Evolutionary conservation across 495 filamentous ascomycete genomes (phyloP), one percentile per base, ranked within the genome.

Genomic region (Penicillium ochrochloron): DNA sequence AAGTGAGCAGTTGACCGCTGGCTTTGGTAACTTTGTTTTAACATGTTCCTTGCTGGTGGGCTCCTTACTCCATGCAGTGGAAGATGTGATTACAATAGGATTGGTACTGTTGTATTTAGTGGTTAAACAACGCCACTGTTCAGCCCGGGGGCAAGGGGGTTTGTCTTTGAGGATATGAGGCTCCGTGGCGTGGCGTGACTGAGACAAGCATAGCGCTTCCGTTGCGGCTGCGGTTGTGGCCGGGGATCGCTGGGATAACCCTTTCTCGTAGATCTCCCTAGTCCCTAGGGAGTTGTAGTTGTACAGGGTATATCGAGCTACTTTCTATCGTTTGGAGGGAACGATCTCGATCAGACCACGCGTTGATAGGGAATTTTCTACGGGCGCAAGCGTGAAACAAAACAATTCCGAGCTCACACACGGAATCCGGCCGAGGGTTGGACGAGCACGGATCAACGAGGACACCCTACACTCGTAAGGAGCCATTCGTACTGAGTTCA

Each of bases 101-200:
- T 33, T 33, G 8, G 31, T 33, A 7, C 5, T 21, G 23, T 8
- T 1, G 14, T 23, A 21, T 2, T 12, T 48, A 2, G 42, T 21
- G 8, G 9, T 48, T 23, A 5, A 25, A 25, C 44, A 25, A 25
- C 44, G 44, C 44, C 44, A 48, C 44, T 9, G 37, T 23, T 44
- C n/a, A 19, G 42, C 6, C 44, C 44, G 5, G 44, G 44, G 21
- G 19, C 44, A 48, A 48, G 44, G 44, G 44, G 44, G 44, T n/a
- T 10, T 44, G 0, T 44, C n/a, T 9, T 5, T 9, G 44, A 25
- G 9, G 10, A 25, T 2, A 5, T 48, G 19, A 48, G 44, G 44
- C 44, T 48, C 44, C 19, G 44, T 23, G 44, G 44, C 42, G 42
- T 46, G n/a, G 42, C 21, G 44, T 14, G 44, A 48, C 44, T 48